Conservation (phyloP, 352 stramenopile genomes). For the Globisporangium mamillatum region DNA sequence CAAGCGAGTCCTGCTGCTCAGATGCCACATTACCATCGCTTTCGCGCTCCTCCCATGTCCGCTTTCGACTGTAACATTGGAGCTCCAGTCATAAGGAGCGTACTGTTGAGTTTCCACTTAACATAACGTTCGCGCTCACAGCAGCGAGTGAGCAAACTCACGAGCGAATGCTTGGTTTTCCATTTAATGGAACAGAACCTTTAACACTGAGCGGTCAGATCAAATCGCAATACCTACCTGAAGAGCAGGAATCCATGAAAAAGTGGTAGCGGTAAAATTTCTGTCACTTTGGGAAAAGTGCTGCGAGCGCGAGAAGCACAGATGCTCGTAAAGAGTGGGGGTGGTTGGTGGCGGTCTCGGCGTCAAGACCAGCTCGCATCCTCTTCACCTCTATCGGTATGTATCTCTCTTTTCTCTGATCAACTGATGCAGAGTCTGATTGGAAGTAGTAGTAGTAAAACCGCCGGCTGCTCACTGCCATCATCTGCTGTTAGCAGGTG, state of each 20-base stretch:
- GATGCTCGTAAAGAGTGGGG: not conserved
- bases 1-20: not conserved
- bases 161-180: not conserved
- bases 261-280: not conserved
- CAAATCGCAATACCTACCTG: too few relatives aligned
- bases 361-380: not conserved
- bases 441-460: not conserved
- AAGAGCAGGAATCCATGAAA: not conserved
- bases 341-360: not conserved
- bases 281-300: not conserved
- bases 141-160: not conserved
- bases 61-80: not conserved
- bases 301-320: slow-evolving; percentile 1
- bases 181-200: not conserved
- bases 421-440: not conserved
- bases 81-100: not conserved
- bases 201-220: not conserved
- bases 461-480: not conserved
- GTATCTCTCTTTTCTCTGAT: not conserved
- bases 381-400: not conserved
- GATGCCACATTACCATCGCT: not conserved
- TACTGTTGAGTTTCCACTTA: not conserved
- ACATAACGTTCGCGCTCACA: not conserved
- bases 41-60: not conserved
- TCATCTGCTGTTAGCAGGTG: not conserved